These are phyloP conservation scores for Solioccasus polychromus DNA, from an alignment of 768 basidiomycete genomes.

Conservation along the genomic window DNA sequence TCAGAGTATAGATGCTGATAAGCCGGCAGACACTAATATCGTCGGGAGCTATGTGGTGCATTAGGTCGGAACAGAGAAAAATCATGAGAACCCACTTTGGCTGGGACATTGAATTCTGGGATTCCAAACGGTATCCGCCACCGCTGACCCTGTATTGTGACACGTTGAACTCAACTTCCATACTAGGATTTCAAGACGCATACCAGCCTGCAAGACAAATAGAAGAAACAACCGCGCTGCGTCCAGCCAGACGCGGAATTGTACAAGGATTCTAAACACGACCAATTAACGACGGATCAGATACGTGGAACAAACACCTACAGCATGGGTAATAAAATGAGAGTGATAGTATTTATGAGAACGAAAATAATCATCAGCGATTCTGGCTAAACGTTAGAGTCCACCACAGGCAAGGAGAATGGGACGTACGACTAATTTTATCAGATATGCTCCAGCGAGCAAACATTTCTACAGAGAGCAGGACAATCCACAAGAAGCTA, in stretches of 20 bases:
- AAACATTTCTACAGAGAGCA: slow-evolving; percentile 46
- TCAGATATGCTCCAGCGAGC: slow-evolving; percentile 46
- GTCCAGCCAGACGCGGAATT: slow-evolving; percentile 55
- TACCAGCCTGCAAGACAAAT: slow-evolving; percentile 45
- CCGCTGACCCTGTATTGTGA: slow-evolving; percentile 38
- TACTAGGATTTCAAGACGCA: slow-evolving; percentile 4
- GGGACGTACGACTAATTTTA: slow-evolving; percentile 41
- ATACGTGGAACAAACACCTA: slow-evolving; percentile 24
- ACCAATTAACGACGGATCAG: background rate
- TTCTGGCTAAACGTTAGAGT: slow-evolving; percentile 4
- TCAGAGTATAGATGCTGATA: slow-evolving; percentile 45
- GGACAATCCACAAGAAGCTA: slow-evolving; percentile 47
- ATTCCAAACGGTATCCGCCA: slow-evolving; percentile 41
- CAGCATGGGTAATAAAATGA: slow-evolving; percentile 43
- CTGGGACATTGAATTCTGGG: slow-evolving; percentile 43
- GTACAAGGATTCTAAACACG: slow-evolving; percentile 39
- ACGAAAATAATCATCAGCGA: slow-evolving; percentile 47
- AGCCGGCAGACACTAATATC: slow-evolving; percentile 45
- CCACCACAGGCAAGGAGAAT: background rate
- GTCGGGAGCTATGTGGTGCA: slow-evolving; percentile 33
- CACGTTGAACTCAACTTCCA: background rate
- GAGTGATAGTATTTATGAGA: slow-evolving; percentile 37
- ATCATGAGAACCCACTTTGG: slow-evolving; percentile 35
- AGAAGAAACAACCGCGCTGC: slow-evolving; percentile 48
- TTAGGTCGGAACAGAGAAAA: background rate